Base-by-base conservation (phyloP, 768 basidiomycete species). In the Kwoniella botswanensis region DNA sequence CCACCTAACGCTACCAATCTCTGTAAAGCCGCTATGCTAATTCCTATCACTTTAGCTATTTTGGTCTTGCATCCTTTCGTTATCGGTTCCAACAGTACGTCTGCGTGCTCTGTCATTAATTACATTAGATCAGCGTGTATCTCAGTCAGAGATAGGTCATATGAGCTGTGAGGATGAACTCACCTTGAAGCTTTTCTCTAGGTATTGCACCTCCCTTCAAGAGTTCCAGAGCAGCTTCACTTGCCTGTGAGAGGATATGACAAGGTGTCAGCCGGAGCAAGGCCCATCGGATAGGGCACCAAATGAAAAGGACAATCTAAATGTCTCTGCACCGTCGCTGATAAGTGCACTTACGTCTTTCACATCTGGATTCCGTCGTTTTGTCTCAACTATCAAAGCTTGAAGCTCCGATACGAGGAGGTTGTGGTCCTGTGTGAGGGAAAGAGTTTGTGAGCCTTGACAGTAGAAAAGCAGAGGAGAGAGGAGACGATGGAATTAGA, bases 21-120 rank as follows among this genome's bases (percentile, higher is more conserved):
- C 81, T 97, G 94, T 21, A 98, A 87, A 0, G 93, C 94, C 54
- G 93, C 91, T 0, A 98, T 88, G 7, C 92, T 92, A 73, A 98
- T 94, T 0, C 92, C 92, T 56, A 98, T 90, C 64, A 98, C 92
- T 87, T 98, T 98, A 1, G 92, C 89, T 76, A 93, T 93, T 84
- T 91, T 93, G 4, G 93, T 97, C 35, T 91, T 90, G 75, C 94
- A 94, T 59, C 94, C 94, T 90, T 96, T 93, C 79, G 94, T 93
- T 1, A 98, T 90, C 0, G 96, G 96, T 59, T 89, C 86, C 21
- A 96, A 87, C 26, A 97, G 87, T 71, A 91, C 91, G 56, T 91
- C 89, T 1, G 93, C 72, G 63, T 82, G 74, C 50, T 65, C 90
- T 82, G 92, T 87, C 26, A 26, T 92, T 24, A 63, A 44, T 17